A percentile compares a stretch with the other conserved stretches of the same genome.
phyloP scores from a whole-genome alignment of 495 filamentous ascomycete genomes.

The Hypoxylon fuscum region DNA sequence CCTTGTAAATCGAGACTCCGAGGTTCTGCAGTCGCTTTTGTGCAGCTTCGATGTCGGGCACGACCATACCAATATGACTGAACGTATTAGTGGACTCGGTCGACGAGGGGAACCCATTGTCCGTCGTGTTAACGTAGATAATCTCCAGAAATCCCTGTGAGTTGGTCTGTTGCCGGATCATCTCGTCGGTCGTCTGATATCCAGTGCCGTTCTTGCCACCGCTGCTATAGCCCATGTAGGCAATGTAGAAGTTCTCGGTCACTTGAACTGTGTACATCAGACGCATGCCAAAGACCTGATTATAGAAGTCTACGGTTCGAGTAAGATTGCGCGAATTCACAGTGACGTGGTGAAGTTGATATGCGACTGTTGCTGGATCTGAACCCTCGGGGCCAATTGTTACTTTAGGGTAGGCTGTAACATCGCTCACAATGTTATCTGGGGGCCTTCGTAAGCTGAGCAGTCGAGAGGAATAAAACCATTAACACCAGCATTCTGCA shows the following conservation, averaged over 20 bases:
- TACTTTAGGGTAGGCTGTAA: background rate
- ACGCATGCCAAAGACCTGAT: conserved; percentile 59
- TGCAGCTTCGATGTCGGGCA: conserved; percentile 38
- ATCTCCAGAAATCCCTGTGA: conserved; percentile 47
- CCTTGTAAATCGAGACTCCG: conserved; percentile 39
- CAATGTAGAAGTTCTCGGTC: conserved; percentile 38
- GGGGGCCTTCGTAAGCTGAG: too few species aligned
- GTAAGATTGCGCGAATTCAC: conserved; percentile 53
- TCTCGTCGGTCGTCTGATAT: conserved; percentile 44
- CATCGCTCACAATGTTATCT: too few species aligned
- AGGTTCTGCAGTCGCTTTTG: conserved; percentile 34
- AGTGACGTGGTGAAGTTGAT: conserved; percentile 58
- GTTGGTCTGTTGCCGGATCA: conserved; percentile 45
- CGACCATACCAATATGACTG: conserved; percentile 42
- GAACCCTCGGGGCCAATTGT: background rate
- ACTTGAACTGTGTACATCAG: conserved; percentile 51
- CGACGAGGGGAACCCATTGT: conserved; percentile 19
- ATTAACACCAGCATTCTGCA: too few species aligned
- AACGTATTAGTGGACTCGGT: conserved; percentile 36
- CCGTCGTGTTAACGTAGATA: conserved; percentile 25
- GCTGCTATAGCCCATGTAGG: conserved; percentile 45
- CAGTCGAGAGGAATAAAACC: too few species aligned
- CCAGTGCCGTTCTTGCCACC: conserved; percentile 49
- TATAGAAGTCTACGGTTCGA: conserved; percentile 56
- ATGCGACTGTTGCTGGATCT: conserved; percentile 47